Conservation (phyloP, 495 filamentous ascomycete species). For the Tuber melanosporum region DNA sequence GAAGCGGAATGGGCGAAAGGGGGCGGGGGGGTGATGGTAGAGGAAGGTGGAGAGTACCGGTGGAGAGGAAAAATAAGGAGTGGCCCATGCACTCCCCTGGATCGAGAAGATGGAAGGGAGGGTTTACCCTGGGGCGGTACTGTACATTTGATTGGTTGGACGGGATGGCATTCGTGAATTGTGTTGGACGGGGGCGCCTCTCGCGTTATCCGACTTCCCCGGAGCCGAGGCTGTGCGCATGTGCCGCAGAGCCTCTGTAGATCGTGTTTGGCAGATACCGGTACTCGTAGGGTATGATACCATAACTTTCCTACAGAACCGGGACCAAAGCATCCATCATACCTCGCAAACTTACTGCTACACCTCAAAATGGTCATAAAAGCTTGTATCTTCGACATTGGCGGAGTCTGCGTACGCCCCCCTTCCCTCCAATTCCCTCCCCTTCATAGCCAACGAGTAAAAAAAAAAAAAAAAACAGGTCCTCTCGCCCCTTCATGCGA, state of each 20-base stretch:
- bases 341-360: background rate
- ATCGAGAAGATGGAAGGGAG: background rate
- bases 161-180: background rate
- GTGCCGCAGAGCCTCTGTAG: slow-evolving; percentile 1
- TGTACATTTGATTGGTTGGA: background rate
- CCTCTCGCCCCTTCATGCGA: slow-evolving; percentile 83
- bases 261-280: background rate
- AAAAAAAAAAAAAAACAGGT: slow-evolving; percentile 52
- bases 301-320: background rate
- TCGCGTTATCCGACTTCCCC: background rate
- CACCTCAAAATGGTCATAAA: slow-evolving; percentile 46
- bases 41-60: background rate
- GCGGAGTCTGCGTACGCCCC: slow-evolving; percentile 82
- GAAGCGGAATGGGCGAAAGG: slow-evolving; percentile 3
- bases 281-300: background rate
- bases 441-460: background rate
- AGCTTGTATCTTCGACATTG: slow-evolving; percentile 89
- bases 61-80: background rate
- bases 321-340: background rate
- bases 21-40: background rate
- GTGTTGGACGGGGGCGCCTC: background rate
- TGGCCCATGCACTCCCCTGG: slow-evolving; percentile 2
- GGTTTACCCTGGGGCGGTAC: background rate
- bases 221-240: background rate
- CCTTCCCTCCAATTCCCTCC: background rate